A percentile compares a stretch with the other conserved stretches of the same genome.
Conservation (phyloP, 2,329 filamentous ascomycete genomes). For the Verticillium nubilum region DNA sequence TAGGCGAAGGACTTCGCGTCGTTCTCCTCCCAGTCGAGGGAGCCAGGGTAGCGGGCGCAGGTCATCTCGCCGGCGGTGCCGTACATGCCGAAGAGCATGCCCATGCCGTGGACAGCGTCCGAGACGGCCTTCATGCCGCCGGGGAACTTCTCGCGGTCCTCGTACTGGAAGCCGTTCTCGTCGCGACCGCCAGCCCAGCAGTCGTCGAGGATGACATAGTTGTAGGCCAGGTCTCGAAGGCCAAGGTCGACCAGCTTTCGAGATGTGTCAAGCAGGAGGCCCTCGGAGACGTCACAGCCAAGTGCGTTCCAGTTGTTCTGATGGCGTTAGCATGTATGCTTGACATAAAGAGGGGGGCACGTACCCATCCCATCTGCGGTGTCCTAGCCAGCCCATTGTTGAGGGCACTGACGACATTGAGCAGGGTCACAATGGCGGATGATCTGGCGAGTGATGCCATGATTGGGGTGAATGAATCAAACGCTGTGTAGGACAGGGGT, state of each 20-base stretch:
- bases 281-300: background rate
- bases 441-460: background rate
- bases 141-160: conserved; percentile 27
- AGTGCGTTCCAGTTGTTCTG: conserved; percentile 3
- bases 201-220: conserved; percentile 24
- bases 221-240: conserved; percentile 18
- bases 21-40: conserved; percentile 40
- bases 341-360: background rate
- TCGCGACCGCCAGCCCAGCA: conserved; percentile 22
- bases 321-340: background rate
- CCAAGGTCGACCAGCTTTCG: conserved; percentile 13
- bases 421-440: background rate
- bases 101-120: conserved; percentile 25
- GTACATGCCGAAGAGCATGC: conserved; percentile 32
- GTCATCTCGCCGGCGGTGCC: conserved; percentile 36
- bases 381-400: conserved; percentile 1
- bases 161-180: conserved; percentile 17
- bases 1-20: conserved; percentile 47
- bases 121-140: conserved; percentile 27
- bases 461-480: background rate
- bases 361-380: conserved; percentile 1
- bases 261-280: conserved; percentile 8
- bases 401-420: background rate
- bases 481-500: background rate
- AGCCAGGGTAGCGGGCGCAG: conserved; percentile 28